Percentiles rank a stretch among this genome's conserved stretches.
Evolutionary conservation across 768 basidiomycete genomes (phyloP).

Genomic region (Boletellus emodensis): DNA sequence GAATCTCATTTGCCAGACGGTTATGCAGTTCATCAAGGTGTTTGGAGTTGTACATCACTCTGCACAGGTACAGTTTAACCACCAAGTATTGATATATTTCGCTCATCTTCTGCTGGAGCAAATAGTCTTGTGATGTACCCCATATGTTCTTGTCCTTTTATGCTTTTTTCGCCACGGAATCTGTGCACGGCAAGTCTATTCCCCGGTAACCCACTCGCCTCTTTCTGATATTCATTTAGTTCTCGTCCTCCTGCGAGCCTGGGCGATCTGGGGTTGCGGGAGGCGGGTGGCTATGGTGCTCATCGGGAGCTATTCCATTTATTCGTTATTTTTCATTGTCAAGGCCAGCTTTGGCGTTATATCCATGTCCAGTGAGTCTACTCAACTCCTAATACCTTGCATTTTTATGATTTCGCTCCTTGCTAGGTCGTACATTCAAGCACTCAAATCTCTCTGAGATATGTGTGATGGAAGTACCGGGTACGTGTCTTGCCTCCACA

Average conservation of each 20-base stretch:
- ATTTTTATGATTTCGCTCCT: background rate
- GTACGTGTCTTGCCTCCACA: background rate
- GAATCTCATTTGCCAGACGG: conserved; percentile 11
- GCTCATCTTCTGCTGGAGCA: no score
- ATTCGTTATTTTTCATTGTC: conserved; percentile 1
- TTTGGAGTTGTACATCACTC: conserved; percentile 1
- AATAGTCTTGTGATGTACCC: conserved; percentile 8
- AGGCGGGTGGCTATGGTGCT: background rate
- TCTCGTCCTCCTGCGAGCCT: conserved; percentile 17
- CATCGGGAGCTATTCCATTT: conserved; percentile 5
- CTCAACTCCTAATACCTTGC: background rate
- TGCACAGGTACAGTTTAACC: background rate
- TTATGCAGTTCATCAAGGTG: conserved; percentile 3
- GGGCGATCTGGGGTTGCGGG: conserved; percentile 18
- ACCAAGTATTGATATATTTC: background rate
- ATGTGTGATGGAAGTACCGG: background rate
- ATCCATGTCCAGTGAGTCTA: background rate
- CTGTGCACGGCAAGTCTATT: conserved; percentile 13
- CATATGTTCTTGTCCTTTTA: background rate
- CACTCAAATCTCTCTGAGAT: background rate
- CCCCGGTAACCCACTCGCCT: background rate
- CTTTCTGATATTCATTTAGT: background rate
- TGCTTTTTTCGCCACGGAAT: conserved; percentile 5
- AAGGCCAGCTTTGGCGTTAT: background rate
- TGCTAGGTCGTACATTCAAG: background rate